A percentile compares a stretch with the other conserved stretches of the same genome.
Evolutionary conservation across 225 moss, liverwort and hornwort species (phyloP).

Genomic region (Takakia lepidozioides): DNA sequence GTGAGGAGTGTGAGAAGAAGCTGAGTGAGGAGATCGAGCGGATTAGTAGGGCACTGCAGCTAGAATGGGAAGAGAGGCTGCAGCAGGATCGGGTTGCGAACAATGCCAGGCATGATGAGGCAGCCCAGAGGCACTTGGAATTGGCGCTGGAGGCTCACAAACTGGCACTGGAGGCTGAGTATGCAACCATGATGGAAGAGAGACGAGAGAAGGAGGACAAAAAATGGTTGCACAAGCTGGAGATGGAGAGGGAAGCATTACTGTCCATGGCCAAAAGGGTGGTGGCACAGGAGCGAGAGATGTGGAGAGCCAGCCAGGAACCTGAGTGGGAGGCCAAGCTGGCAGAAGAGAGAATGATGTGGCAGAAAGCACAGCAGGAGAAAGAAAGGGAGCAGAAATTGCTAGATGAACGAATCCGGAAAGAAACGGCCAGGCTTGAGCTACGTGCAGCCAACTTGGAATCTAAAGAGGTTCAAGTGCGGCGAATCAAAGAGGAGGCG

Average conservation of each 20-base stretch:
- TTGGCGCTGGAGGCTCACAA: slow-evolving; percentile 6
- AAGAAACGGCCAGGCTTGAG: slow-evolving; percentile 4
- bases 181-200: slow-evolving; percentile 3
- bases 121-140: slow-evolving; percentile 4
- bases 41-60: slow-evolving; percentile 3
- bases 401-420: slow-evolving; percentile 1
- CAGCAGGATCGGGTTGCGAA: not conserved
- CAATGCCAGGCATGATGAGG: slow-evolving; percentile 1
- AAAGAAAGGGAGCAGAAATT: slow-evolving; percentile 1
- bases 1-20: not conserved
- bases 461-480: slow-evolving; percentile 6
- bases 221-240: slow-evolving; percentile 7
- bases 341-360: not conserved
- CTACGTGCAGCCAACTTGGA: slow-evolving; percentile 3
- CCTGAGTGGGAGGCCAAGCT: slow-evolving; percentile 6
- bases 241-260: slow-evolving; percentile 6
- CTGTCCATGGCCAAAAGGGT: slow-evolving; percentile 7
- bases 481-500: not conserved
- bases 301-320: not conserved
- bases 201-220: slow-evolving; percentile 7
- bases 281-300: slow-evolving; percentile 6
- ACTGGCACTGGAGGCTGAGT: slow-evolving; percentile 6
- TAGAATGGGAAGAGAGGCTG: slow-evolving; percentile 8
- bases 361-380: slow-evolving; percentile 5
- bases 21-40: not conserved